These are phyloP conservation scores for Podospora bellae-mahoneyi DNA, from an alignment of 495 filamentous ascomycete genomes.

Conservation along the genomic window DNA sequence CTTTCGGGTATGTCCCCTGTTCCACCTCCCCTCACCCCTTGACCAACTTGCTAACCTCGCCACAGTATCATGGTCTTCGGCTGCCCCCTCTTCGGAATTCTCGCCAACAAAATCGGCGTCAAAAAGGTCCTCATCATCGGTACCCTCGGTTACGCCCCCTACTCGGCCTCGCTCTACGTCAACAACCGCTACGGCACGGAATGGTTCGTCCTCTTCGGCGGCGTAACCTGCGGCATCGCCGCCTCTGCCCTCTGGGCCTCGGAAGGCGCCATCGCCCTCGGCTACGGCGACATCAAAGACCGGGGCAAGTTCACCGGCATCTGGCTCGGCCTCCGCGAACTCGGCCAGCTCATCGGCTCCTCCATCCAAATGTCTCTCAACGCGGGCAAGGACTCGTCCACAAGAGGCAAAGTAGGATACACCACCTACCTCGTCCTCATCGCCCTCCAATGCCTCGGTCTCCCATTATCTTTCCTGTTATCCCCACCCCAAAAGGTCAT, in stretches of 20 bases:
- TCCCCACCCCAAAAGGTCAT: constrained; percentile 56
- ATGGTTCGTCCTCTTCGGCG: constrained; percentile 57
- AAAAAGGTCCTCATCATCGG: constrained; percentile 54
- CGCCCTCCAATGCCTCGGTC: constrained; percentile 50
- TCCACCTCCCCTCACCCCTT: background rate
- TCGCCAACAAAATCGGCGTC: constrained; percentile 53
- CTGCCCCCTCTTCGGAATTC: constrained; percentile 50
- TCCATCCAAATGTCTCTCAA: constrained; percentile 58
- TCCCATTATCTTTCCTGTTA: constrained; percentile 50
- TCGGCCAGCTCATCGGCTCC: constrained; percentile 54
- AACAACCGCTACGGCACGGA: constrained; percentile 56
- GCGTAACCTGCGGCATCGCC: constrained; percentile 53
- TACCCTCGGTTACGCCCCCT: constrained; percentile 55
- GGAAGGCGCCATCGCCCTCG: constrained; percentile 57
- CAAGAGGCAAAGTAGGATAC: constrained; percentile 53
- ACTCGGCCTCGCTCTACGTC: constrained; percentile 55
- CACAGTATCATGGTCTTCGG: constrained; percentile 54
- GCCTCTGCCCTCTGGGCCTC: constrained; percentile 57
- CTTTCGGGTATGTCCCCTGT: constrained; percentile 37
- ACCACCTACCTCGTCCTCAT: constrained; percentile 55
- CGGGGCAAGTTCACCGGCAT: constrained; percentile 55
- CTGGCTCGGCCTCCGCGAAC: constrained; percentile 56
- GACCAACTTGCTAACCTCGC: background rate
- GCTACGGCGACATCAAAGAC: constrained; percentile 53
- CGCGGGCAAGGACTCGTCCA: constrained; percentile 32